A percentile compares a stretch with the other conserved stretches of the same genome.
Evolutionary conservation across 805 yeast genomes (phyloP).

Genomic region (Candida tallmaniae): DNA sequence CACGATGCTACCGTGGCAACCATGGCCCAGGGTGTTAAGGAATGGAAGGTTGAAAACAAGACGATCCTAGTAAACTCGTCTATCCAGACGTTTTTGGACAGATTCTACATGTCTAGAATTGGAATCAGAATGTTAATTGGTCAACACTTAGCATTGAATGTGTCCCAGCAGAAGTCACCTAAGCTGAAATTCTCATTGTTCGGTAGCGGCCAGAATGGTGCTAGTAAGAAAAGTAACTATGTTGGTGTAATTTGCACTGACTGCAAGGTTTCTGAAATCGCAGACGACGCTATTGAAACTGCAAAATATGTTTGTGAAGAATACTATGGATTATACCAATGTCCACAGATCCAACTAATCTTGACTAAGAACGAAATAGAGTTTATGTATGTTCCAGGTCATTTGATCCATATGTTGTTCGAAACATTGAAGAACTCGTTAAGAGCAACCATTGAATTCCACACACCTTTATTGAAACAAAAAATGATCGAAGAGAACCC

Average conservation of each 20-base stretch:
- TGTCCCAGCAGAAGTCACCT: constrained; percentile 50
- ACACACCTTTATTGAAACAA: constrained; percentile 46
- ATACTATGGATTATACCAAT: constrained; percentile 80
- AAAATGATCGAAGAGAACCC: constrained; percentile 40
- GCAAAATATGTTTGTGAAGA: constrained; percentile 90
- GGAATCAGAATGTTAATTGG: constrained; percentile 93
- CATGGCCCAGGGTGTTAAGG: constrained; percentile 87
- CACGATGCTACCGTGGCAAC: constrained; percentile 94
- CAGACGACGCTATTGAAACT: constrained; percentile 84
- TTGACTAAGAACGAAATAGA: constrained; percentile 67
- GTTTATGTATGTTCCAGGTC: constrained; percentile 93
- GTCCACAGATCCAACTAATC: constrained; percentile 76
- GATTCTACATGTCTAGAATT: constrained; percentile 85
- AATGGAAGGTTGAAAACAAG: constrained; percentile 64
- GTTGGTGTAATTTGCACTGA: constrained; percentile 87
- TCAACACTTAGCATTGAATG: constrained; percentile 83
- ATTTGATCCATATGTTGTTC: constrained; percentile 84
- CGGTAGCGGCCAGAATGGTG: constrained; percentile 24
- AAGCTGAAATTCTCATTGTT: constrained; percentile 32
- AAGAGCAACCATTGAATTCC: constrained; percentile 84
- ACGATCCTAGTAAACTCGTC: constrained; percentile 58
- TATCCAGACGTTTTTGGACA: constrained; percentile 75
- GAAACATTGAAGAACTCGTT: constrained; percentile 84
- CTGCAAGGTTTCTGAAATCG: constrained; percentile 78
- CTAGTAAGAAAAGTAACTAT: constrained; percentile 41